Evolutionary conservation across 371 early-diverging fungal genomes (phyloP).

Genomic region (Pancytospora philotis): DNA sequence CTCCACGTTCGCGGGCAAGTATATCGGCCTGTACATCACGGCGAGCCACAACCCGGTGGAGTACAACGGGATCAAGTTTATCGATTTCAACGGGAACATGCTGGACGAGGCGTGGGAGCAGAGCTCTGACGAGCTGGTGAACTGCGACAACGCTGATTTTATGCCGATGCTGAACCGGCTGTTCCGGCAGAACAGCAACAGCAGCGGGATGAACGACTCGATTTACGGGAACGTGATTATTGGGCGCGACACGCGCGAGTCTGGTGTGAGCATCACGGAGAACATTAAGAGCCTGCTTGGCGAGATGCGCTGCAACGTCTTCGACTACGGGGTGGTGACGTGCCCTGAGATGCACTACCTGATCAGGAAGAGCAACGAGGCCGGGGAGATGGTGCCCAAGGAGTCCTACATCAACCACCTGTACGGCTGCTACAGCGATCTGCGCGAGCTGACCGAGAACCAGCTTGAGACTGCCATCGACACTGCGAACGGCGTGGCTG

Average conservation of each 20-base stretch:
- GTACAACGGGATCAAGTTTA: slow-evolving; percentile 96
- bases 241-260: slow-evolving; percentile 63
- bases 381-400: slow-evolving; percentile 20
- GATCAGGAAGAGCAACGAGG: slow-evolving; percentile 28
- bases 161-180: slow-evolving; percentile 64
- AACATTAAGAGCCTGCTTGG: slow-evolving; percentile 70
- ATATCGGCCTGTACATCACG: slow-evolving; percentile 94
- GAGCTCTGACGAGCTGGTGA: slow-evolving; percentile 76
- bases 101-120: slow-evolving; percentile 84
- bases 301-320: slow-evolving; percentile 64
- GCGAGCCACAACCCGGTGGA: slow-evolving; percentile 91
- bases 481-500: slow-evolving; percentile 71
- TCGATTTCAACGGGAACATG: slow-evolving; percentile 96
- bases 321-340: slow-evolving; percentile 76
- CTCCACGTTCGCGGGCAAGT: slow-evolving; percentile 68
- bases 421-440: not conserved
- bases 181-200: slow-evolving; percentile 65
- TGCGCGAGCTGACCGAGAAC: slow-evolving; percentile 17
- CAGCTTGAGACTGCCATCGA: slow-evolving; percentile 28
- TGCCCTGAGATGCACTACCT: slow-evolving; percentile 61
- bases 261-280: slow-evolving; percentile 69
- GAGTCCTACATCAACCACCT: slow-evolving; percentile 25
- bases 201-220: slow-evolving; percentile 61
- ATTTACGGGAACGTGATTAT: slow-evolving; percentile 40
- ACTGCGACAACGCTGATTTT: slow-evolving; percentile 66